Conservation (phyloP, 805 yeast species). For the Yarrowia hollandica region DNA sequence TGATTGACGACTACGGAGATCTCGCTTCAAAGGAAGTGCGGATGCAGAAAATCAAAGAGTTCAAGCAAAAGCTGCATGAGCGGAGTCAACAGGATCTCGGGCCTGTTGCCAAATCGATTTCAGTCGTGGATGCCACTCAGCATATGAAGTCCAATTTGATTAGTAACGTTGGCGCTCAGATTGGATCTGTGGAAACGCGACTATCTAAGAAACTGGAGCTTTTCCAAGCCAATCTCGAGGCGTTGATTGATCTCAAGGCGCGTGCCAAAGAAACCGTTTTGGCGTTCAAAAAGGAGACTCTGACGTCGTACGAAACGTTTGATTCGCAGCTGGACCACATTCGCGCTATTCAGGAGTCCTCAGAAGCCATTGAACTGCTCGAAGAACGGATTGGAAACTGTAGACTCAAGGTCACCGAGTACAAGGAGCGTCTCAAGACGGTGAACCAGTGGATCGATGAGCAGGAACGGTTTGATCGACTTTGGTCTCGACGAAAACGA, state of each 20-base stretch:
- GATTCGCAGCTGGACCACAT: slow-evolving; percentile 35
- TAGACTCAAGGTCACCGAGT: slow-evolving; percentile 34
- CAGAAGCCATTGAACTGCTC: slow-evolving; percentile 34
- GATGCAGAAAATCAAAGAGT: not conserved
- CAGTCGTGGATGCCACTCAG: slow-evolving; percentile 23
- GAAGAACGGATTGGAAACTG: slow-evolving; percentile 36
- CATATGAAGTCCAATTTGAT: slow-evolving; percentile 21
- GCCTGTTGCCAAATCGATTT: slow-evolving; percentile 1
- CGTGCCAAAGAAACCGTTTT: slow-evolving; percentile 33
- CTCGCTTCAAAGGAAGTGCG: not conserved
- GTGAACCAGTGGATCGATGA: slow-evolving; percentile 34
- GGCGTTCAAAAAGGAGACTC: slow-evolving; percentile 34
- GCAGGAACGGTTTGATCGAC: slow-evolving; percentile 34
- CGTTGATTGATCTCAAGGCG: slow-evolving; percentile 35
- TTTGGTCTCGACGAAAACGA: slow-evolving; percentile 32
- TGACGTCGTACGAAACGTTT: slow-evolving; percentile 32
- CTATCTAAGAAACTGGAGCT: slow-evolving; percentile 32
- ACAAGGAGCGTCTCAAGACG: slow-evolving; percentile 35
- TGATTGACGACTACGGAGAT: slow-evolving; percentile 16
- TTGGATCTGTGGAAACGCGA: slow-evolving; percentile 24
- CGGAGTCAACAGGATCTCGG: not conserved
- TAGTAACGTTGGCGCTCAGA: slow-evolving; percentile 23
- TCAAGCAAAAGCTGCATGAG: not conserved
- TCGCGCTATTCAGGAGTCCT: slow-evolving; percentile 35
- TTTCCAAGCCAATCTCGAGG: slow-evolving; percentile 36